A percentile compares a stretch with the other conserved stretches of the same genome.
Conservation (phyloP, 2,329 filamentous ascomycete species). For the Aureobasidium sp. region DNA sequence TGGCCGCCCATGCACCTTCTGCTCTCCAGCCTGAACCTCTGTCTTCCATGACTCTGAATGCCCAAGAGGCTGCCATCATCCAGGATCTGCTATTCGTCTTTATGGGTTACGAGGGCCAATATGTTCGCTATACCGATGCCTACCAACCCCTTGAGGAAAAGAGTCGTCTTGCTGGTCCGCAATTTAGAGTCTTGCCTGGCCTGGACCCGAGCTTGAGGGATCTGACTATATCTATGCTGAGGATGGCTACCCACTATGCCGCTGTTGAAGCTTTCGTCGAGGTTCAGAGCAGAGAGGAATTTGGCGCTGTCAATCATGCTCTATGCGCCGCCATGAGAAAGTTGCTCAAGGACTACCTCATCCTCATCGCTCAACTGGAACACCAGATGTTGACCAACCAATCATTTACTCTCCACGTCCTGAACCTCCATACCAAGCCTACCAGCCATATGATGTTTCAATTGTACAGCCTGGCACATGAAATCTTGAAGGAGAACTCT, state of each 20-base stretch:
- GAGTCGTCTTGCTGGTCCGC: slow-evolving; percentile 74
- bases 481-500: slow-evolving; percentile 80
- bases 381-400: slow-evolving; percentile 85
- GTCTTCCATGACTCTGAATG: slow-evolving; percentile 64
- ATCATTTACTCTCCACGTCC: slow-evolving; percentile 82
- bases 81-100: slow-evolving; percentile 92
- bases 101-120: slow-evolving; percentile 98
- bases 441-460: slow-evolving; percentile 89
- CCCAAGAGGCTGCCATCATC: slow-evolving; percentile 78
- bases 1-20: slow-evolving; percentile 60
- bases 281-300: slow-evolving; percentile 86
- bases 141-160: slow-evolving; percentile 83
- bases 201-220: slow-evolving; percentile 89
- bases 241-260: slow-evolving; percentile 88
- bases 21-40: slow-evolving; percentile 62
- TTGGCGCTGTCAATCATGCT: slow-evolving; percentile 90
- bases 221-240: slow-evolving; percentile 79
- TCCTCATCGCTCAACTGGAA: slow-evolving; percentile 88
- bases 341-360: slow-evolving; percentile 84
- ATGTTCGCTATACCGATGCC: slow-evolving; percentile 75
- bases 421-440: slow-evolving; percentile 84
- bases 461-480: slow-evolving; percentile 77
- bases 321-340: slow-evolving; percentile 92
- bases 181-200: slow-evolving; percentile 70
- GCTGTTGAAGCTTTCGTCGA: slow-evolving; percentile 91